phyloP scores from a whole-genome alignment of 108 stramenopile species.

The Aurantiochytrium sp. region DNA sequence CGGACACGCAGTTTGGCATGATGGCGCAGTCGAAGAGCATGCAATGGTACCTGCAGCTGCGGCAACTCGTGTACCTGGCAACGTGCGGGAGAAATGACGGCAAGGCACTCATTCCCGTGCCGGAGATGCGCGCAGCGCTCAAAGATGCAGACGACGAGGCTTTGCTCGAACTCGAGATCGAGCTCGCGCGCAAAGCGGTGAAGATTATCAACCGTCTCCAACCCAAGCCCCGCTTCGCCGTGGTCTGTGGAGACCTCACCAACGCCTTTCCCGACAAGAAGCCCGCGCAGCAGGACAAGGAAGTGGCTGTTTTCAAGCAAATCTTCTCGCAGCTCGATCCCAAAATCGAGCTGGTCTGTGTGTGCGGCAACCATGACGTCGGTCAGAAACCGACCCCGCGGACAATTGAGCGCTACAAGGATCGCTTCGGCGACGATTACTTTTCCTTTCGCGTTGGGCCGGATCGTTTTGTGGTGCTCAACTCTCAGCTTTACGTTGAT shows the following conservation, averaged over 20 bases:
- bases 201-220: not conserved
- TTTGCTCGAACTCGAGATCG: not conserved
- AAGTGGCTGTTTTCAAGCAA: conserved; percentile 51
- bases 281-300: conserved; percentile 60
- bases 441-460: not conserved
- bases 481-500: not conserved
- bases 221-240: not conserved
- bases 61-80: not conserved
- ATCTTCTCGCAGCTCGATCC: conserved; percentile 49
- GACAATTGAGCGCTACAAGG: conserved; percentile 51
- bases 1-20: conserved; percentile 12
- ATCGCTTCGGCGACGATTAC: conserved; percentile 47
- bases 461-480: not conserved
- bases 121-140: not conserved
- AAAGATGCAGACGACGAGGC: not conserved
- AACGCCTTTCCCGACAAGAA: conserved; percentile 6
- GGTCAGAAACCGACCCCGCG: conserved; percentile 59
- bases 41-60: not conserved
- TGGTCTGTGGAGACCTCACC: not conserved
- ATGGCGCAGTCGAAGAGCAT: not conserved
- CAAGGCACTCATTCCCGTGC: not conserved
- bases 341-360: conserved; percentile 65
- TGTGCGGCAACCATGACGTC: conserved; percentile 74
- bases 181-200: not conserved
- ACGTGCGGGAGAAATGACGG: not conserved